These are phyloP conservation scores for Litchi chinensis DNA, from an alignment of 345 rosid genomes.

Conservation along the genomic window DNA sequence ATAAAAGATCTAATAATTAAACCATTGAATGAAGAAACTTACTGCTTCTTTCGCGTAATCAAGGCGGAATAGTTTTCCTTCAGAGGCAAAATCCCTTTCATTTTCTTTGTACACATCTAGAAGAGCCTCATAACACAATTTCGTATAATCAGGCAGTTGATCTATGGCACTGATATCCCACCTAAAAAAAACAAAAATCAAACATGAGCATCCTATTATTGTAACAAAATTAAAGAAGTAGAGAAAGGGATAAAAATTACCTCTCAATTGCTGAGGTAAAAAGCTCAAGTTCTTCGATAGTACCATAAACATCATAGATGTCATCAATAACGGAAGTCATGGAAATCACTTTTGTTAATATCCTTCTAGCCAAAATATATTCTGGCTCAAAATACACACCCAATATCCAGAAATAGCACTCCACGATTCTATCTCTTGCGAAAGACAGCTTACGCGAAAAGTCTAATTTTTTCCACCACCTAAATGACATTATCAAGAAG, in stretches of 20 bases:
- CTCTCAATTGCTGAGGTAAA: constrained; percentile 30
- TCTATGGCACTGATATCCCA: constrained; percentile 2
- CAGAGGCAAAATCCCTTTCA: constrained; percentile 17
- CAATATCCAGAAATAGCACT: not conserved
- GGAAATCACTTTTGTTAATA: constrained; percentile 24
- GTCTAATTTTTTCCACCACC: constrained; percentile 49
- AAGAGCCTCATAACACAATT: constrained; percentile 31
- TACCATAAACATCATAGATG: constrained; percentile 35
- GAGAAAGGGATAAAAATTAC: not conserved
- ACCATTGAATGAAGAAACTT: not conserved
- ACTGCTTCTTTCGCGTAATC: constrained; percentile 38
- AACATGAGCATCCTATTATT: no score
- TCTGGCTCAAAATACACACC: constrained; percentile 24
- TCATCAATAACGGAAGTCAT: constrained; percentile 19
- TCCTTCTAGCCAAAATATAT: constrained; percentile 15
- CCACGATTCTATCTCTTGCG: constrained; percentile 21
- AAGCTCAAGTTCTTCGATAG: constrained; percentile 30
- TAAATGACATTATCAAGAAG: not conserved
- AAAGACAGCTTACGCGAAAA: constrained; percentile 30
- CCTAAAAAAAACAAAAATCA: not conserved
- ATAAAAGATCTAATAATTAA: no score
- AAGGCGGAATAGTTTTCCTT: constrained; percentile 24
- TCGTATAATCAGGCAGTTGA: constrained; percentile 8
- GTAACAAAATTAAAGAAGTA: no score
- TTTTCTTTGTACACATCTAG: constrained; percentile 34